Evolutionary conservation across 164 flowering plant genomes (phyloP).

Genomic region (Sedum album): DNA sequence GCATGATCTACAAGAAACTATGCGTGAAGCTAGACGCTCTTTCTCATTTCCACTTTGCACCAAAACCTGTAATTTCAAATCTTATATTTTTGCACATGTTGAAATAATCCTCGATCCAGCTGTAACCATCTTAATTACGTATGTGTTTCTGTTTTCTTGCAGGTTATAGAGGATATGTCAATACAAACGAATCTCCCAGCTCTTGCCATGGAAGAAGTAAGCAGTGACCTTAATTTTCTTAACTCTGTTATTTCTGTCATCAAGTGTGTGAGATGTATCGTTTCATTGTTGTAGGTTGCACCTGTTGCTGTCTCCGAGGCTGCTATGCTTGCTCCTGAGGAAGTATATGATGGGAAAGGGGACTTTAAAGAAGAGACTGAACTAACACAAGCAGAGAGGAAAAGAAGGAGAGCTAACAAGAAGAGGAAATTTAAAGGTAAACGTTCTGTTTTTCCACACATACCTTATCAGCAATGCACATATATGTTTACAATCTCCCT

Average conservation of each 20-base stretch:
- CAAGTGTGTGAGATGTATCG: not conserved
- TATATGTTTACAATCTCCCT: not conserved
- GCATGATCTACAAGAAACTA: conserved; percentile 55
- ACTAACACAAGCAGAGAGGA: conserved; percentile 81
- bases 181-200: conserved; percentile 86
- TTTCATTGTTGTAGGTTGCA: conserved; percentile 52
- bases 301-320: conserved; percentile 95
- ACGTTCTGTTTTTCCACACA: not conserved
- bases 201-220: conserved; percentile 96
- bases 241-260: not conserved
- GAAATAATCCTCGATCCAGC: not conserved
- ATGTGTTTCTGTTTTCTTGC: conserved; percentile 2
- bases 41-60: conserved; percentile 90
- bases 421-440: conserved; percentile 80
- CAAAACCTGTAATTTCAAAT: conserved; percentile 70
- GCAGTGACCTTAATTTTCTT: not conserved
- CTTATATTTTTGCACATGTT: too few species aligned
- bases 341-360: conserved; percentile 88
- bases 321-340: conserved; percentile 98
- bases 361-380: conserved; percentile 82
- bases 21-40: conserved; percentile 86
- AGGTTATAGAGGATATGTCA: conserved; percentile 94
- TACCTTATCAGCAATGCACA: not conserved
- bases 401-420: conserved; percentile 81
- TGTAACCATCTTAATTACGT: not conserved